Percentiles rank a stretch among this genome's conserved stretches.
Conservation (phyloP, 371 early-diverging fungal genomes). For the Syncephalastrum monosporum region DNA sequence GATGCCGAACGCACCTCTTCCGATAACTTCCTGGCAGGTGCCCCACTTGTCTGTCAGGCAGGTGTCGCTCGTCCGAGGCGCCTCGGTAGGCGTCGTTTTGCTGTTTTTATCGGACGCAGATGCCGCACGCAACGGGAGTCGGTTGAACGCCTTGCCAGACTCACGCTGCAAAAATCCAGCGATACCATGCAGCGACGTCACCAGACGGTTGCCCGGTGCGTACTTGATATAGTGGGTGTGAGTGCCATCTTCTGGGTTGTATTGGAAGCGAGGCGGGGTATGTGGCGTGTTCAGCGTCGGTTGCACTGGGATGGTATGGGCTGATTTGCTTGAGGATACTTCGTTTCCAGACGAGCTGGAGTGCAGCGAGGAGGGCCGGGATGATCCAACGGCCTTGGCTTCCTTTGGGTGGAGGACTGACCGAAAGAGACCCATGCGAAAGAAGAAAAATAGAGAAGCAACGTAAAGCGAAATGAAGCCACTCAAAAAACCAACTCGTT, state of each 20-base stretch:
- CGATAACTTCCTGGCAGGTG: constrained; percentile 50
- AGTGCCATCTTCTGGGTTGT: constrained; percentile 10
- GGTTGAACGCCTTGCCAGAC: constrained; percentile 7
- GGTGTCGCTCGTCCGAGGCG: constrained; percentile 1
- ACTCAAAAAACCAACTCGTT: constrained; percentile 7
- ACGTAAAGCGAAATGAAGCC: background rate
- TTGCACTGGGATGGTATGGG: background rate
- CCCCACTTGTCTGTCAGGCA: constrained; percentile 48
- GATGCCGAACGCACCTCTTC: constrained; percentile 52
- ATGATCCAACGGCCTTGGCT: background rate
- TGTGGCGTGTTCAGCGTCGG: constrained; percentile 1
- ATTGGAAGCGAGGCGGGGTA: constrained; percentile 7
- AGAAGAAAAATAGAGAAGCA: background rate
- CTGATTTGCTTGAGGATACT: background rate
- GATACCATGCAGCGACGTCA: constrained; percentile 9
- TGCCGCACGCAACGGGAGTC: constrained; percentile 21
- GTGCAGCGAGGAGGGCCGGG: background rate
- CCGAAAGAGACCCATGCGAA: constrained; percentile 6
- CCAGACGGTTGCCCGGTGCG: constrained; percentile 1
- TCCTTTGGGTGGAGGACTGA: constrained; percentile 1
- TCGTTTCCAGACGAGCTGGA: constrained; percentile 1
- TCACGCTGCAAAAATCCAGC: constrained; percentile 1
- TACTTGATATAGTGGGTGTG: constrained; percentile 16
- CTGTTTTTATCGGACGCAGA: constrained; percentile 34
- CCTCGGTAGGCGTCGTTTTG: constrained; percentile 19